Evolutionary conservation across 345 rosid genomes (phyloP).

Genomic region (Laguncularia racemosa): DNA sequence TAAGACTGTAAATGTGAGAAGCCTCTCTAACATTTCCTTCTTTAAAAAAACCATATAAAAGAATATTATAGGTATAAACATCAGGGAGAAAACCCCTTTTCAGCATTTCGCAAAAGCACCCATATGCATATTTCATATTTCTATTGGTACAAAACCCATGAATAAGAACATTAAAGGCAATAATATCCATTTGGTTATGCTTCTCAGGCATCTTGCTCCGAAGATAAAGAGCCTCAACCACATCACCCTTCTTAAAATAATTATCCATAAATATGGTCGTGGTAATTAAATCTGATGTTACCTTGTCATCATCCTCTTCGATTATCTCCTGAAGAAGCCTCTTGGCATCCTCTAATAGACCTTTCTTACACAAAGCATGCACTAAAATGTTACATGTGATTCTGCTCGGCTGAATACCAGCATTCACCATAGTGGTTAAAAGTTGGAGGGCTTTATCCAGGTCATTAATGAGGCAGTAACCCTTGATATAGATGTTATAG

Average conservation of each 20-base stretch:
- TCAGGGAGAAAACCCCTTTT: constrained; percentile 61
- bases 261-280: constrained; percentile 69
- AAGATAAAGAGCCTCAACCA: constrained; percentile 31
- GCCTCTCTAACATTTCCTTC: constrained; percentile 52
- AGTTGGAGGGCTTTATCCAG: constrained; percentile 50
- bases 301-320: constrained; percentile 24
- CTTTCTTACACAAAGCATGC: constrained; percentile 57
- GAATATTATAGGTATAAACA: constrained; percentile 52
- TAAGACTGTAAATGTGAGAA: constrained; percentile 29
- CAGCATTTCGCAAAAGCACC: constrained; percentile 48
- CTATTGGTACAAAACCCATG: constrained; percentile 44
- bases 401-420: constrained; percentile 49
- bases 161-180: constrained; percentile 59
- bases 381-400: constrained; percentile 56
- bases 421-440: constrained; percentile 36
- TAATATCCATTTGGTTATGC: constrained; percentile 28
- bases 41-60: constrained; percentile 55
- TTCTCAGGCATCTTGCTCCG: constrained; percentile 39
- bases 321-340: constrained; percentile 41
- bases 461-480: constrained; percentile 42
- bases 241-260: constrained; percentile 51
- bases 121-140: constrained; percentile 35
- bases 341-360: constrained; percentile 37
- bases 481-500: constrained; percentile 51
- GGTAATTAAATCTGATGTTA: constrained; percentile 32